Percentiles rank a stretch among this genome's conserved stretches.
These are phyloP conservation scores for Sporothrix euskadiensis DNA, from an alignment of 2,329 filamentous ascomycete species.

Conservation along the genomic window DNA sequence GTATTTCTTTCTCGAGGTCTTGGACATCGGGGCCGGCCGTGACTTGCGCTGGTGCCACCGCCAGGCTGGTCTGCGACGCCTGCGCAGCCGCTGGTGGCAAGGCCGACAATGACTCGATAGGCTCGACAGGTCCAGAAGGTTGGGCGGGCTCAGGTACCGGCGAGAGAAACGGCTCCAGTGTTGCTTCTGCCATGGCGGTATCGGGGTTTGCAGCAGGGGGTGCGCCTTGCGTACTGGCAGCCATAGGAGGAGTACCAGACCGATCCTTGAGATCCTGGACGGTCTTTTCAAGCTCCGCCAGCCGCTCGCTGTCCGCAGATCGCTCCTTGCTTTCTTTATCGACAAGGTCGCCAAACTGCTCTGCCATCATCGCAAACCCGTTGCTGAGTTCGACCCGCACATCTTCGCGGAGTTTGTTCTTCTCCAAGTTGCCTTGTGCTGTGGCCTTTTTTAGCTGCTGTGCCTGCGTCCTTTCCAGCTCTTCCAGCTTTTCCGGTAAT, in stretches of 20 bases:
- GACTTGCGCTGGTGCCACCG: neutral
- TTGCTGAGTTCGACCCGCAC: neutral
- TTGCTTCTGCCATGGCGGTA: neutral
- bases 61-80: neutral
- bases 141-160: slow-evolving; percentile 5
- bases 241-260: neutral
- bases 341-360: slow-evolving; percentile 22
- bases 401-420: neutral
- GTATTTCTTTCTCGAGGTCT: neutral
- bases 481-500: neutral
- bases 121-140: neutral
- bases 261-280: neutral
- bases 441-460: neutral
- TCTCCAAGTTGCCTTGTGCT: neutral
- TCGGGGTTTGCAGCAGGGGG: neutral
- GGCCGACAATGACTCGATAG: neutral
- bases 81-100: neutral
- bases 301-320: slow-evolving; percentile 4
- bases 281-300: slow-evolving; percentile 13
- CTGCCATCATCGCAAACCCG: neutral
- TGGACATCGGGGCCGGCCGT: neutral
- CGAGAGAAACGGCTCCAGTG: slow-evolving; percentile 4
- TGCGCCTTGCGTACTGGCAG: neutral
- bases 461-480: neutral
- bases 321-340: slow-evolving; percentile 11